These are phyloP conservation scores for Vigna mungo DNA, from an alignment of 306 rosid species.

Conservation along the genomic window DNA sequence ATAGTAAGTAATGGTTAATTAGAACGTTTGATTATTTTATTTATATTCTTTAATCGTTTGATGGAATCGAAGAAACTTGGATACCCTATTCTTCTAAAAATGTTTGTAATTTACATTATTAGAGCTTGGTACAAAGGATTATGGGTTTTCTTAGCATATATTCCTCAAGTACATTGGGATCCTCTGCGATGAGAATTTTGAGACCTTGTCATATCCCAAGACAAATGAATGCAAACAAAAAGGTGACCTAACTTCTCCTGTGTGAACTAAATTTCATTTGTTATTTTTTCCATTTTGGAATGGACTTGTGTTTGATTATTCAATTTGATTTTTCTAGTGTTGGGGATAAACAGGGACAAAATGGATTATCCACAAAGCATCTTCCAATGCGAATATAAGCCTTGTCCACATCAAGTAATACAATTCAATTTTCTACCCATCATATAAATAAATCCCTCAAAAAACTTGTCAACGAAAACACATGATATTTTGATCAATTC, in stretches of 20 bases:
- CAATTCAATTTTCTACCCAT: background rate
- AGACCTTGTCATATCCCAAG: slow-evolving; percentile 47
- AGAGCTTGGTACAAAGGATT: slow-evolving; percentile 42
- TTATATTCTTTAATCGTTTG: background rate
- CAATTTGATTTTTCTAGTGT: slow-evolving; percentile 23
- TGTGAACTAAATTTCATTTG: slow-evolving; percentile 9
- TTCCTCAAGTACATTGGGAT: slow-evolving; percentile 44
- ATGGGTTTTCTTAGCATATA: slow-evolving; percentile 41
- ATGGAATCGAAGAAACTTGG: slow-evolving; percentile 43
- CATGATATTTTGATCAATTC: background rate
- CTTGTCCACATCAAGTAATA: slow-evolving; percentile 27
- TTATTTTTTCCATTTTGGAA: background rate
- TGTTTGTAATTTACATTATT: slow-evolving; percentile 39
- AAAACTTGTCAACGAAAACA: background rate
- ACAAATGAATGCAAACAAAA: slow-evolving; percentile 47
- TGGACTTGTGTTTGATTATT: slow-evolving; percentile 18
- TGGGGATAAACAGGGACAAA: slow-evolving; percentile 32
- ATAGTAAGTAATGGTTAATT: slow-evolving; percentile 10
- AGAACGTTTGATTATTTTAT: background rate
- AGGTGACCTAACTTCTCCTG: slow-evolving; percentile 21
- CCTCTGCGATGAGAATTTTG: slow-evolving; percentile 42
- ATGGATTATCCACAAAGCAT: slow-evolving; percentile 36
- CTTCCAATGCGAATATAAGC: slow-evolving; percentile 3
- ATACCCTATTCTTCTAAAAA: slow-evolving; percentile 30
- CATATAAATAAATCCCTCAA: background rate